Conservation (phyloP, 805 yeast species). For the Cyberlindnera mycetangii region DNA sequence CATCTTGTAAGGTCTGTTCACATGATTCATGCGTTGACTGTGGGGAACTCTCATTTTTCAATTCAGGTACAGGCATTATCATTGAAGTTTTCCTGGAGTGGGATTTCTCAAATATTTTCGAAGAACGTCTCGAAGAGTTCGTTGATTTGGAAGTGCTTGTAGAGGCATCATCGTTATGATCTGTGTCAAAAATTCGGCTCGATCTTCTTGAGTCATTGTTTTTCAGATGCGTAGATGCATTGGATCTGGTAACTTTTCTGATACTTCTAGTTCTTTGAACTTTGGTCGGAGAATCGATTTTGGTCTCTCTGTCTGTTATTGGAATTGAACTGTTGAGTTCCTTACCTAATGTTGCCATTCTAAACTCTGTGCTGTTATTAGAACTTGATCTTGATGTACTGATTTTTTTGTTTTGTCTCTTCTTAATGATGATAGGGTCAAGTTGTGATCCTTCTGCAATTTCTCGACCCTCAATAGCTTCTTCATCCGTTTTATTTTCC, state of each 20-base stretch:
- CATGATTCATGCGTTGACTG: not conserved
- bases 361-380: slow-evolving; percentile 16
- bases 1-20: not conserved
- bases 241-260: not conserved
- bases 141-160: slow-evolving; percentile 2
- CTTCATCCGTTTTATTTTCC: not conserved
- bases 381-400: not conserved
- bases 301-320: slow-evolving; percentile 17
- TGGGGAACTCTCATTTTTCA: not conserved
- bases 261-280: slow-evolving; percentile 8
- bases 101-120: slow-evolving; percentile 4
- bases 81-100: not conserved
- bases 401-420: slow-evolving; percentile 14
- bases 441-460: no score
- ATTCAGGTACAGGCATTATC: not conserved
- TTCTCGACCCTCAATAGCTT: no score
- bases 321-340: slow-evolving; percentile 26
- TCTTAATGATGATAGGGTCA: slow-evolving; percentile 7
- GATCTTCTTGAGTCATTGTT: slow-evolving; percentile 10
- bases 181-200: slow-evolving; percentile 7
- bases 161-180: not conserved
- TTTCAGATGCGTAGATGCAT: slow-evolving; percentile 2
- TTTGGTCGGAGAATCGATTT: slow-evolving; percentile 9
- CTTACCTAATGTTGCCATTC: slow-evolving; percentile 21
- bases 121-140: slow-evolving; percentile 10